These are phyloP conservation scores for Mortierella sp. DNA, from an alignment of 371 early-diverging fungal species.

Conservation along the genomic window DNA sequence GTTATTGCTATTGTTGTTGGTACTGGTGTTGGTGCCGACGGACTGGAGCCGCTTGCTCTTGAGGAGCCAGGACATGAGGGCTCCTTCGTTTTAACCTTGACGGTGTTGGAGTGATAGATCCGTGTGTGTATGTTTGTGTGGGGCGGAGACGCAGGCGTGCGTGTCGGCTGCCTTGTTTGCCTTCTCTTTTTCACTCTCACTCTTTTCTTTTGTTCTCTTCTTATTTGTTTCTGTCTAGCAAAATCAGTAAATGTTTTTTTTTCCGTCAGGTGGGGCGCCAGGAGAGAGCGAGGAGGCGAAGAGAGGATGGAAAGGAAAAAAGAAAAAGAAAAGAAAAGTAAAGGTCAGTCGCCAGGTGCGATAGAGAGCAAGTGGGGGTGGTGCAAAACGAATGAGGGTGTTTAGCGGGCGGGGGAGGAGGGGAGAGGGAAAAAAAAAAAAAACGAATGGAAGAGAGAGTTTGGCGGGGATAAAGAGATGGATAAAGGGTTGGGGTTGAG, in stretches of 20 bases:
- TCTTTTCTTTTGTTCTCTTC: too few species aligned
- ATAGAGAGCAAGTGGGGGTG: neutral
- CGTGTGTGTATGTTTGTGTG: neutral
- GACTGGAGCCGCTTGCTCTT: constrained; percentile 54
- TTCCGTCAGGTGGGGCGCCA: too few species aligned
- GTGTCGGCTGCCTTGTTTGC: too few species aligned
- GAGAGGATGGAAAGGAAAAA: too few species aligned
- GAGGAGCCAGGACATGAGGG: constrained; percentile 53
- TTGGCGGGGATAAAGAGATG: neutral
- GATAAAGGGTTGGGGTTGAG: too few species aligned
- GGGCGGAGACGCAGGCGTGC: neutral
- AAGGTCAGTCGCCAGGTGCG: too few species aligned
- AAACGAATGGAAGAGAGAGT: neutral
- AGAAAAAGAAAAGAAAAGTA: too few species aligned
- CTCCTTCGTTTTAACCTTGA: too few species aligned
- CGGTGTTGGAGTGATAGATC: neutral
- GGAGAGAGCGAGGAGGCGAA: too few species aligned
- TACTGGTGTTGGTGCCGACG: constrained; percentile 33
- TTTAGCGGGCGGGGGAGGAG: neutral
- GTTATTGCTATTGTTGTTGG: constrained; percentile 5
- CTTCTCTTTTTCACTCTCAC: too few species aligned
- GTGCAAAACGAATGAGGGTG: neutral
- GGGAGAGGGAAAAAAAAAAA: neutral
- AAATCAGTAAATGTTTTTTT: too few species aligned
- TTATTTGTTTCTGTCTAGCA: too few species aligned